Base-by-base conservation (phyloP, 768 basidiomycete species). In the Phlebiopsis flavidoalba region DNA sequence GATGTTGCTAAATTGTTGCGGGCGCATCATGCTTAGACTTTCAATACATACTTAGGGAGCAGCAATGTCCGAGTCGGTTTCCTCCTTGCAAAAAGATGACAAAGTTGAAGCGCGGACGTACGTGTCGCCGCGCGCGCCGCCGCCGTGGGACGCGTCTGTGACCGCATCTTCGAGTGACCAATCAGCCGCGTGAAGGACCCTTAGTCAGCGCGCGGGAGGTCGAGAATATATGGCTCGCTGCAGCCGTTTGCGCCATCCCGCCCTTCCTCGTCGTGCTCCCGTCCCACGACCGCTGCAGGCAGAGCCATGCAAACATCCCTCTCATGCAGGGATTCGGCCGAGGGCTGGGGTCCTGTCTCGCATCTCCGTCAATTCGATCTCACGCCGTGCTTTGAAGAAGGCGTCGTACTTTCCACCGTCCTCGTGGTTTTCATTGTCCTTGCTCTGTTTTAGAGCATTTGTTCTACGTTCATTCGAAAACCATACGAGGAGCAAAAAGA, bases 321-420 rank as follows among this genome's bases (percentile, higher is more conserved):
- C 24, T 47, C 67, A 60, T 88, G 87, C 67, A 77, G 70, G 51
- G 80, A 87, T 67, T 47, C 26, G 26, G 26, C 60, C 8, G 87
- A 92, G 64, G 89, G 90, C 59, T 92, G 90, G 87, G 71, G 70
- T 8, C 74, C 80, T 15, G 73, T 85, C 17, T 93, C 92, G 0
- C 70, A 61, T 0, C 65, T 73, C 0, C 81, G 92, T 57, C 75
- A 80, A 14, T 91, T 93, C 69, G 94, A 95, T 70, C 64, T 87
- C 8, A 91, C 93, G 0, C 81, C 84, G 14, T 96, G 94, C 70
- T 91, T 88, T 64, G 88, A 95, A 66, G 88, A 93, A 63, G 88
- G 84, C 14, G 68, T 87, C 47, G 35, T 95, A 0, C 71, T 93
- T 1, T 78, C 89, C 0, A 61, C 75, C 4, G 66, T 88, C 0